Base-by-base conservation (phyloP, 2,329 filamentous ascomycete species). In the Huntiella abstrusa region DNA sequence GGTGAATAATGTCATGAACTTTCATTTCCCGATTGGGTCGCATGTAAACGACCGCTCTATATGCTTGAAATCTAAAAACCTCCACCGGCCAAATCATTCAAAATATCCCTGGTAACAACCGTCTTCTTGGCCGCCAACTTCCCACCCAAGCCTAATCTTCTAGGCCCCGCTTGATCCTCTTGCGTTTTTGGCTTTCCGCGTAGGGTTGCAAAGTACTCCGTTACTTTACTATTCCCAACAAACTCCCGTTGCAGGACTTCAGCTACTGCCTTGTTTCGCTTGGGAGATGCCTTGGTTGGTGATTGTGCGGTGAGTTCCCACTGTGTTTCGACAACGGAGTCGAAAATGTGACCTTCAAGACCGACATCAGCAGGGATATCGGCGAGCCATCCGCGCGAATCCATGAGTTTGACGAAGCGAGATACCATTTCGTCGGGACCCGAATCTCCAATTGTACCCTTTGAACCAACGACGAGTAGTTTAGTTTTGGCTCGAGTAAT, bases 401-500 rank as follows among this genome's bases (percentile, higher is more conserved):
- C 80, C 67, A 95, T 88, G 36, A 96, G 62, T 2, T 65, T 62
- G 5, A 96, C 71, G 56, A 96, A 84, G 16, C 71, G 71, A 33
- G 72, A 73, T 11, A 98, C 68, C 62, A 96, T 77, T 54, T 86
- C 82, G 53, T 83, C 78, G 19, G 65, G 64, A n/a, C 67, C 77
- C 45, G 80, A 71, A 8, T 75, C 67, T 68, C 81, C 84, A 2
- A 98, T 65, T 1, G 91, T 98, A 47, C 68, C 70, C 56, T 75
- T 74, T 59, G 83, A 92, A 7, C 91, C 91, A 0, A 98, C 62
- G 10, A 98, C 80, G 1, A 98, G 68, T 33, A 98, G 65, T 64
- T 98, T 98, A 0, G 82, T 91, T 58, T 87, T 83, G 16, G 91
- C 91, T 22, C 91, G 71, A 3, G 91, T 98, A 52, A 98, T 83